Percentiles rank a stretch among this genome's conserved stretches.
Conservation (phyloP, 306 rosid species). For the Ormosia semicastrata region DNA sequence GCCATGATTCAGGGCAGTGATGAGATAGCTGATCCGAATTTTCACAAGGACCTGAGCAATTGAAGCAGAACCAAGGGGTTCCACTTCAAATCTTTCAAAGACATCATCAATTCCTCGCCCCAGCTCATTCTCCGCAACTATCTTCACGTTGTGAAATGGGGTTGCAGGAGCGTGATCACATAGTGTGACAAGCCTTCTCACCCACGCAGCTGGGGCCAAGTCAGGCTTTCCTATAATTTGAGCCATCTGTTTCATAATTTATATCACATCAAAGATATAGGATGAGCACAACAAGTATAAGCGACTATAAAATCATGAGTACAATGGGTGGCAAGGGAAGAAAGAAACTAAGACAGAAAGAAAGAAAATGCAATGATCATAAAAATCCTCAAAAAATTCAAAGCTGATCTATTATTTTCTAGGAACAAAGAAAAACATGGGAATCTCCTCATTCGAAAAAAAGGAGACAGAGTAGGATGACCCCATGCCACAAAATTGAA, state of each 20-base stretch:
- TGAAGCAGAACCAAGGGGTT: slow-evolving; percentile 94
- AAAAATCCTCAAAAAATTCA: background rate
- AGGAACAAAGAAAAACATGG: background rate
- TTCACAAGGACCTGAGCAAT: slow-evolving; percentile 80
- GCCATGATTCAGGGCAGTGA: background rate
- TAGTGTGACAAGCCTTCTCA: slow-evolving; percentile 84
- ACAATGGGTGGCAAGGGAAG: background rate
- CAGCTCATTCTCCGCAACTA: slow-evolving; percentile 73
- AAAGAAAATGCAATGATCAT: background rate
- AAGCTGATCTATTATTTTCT: background rate
- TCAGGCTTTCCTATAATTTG: slow-evolving; percentile 98
- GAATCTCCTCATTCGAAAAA: background rate
- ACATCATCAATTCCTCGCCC: slow-evolving; percentile 58
- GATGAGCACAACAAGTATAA: slow-evolving; percentile 5
- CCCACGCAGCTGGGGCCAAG: slow-evolving; percentile 97
- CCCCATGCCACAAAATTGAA: background rate
- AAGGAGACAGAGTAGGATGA: no score
- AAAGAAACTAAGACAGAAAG: background rate
- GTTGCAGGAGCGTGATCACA: slow-evolving; percentile 91
- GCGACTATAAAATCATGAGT: background rate
- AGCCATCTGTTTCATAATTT: slow-evolving; percentile 60
- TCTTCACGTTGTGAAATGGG: slow-evolving; percentile 58
- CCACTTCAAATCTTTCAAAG: slow-evolving; percentile 70
- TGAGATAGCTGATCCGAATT: slow-evolving; percentile 13
- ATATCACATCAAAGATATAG: slow-evolving; percentile 30